phyloP scores from a whole-genome alignment of 352 stramenopile species.

The Globisporangium uncinulatum region DNA sequence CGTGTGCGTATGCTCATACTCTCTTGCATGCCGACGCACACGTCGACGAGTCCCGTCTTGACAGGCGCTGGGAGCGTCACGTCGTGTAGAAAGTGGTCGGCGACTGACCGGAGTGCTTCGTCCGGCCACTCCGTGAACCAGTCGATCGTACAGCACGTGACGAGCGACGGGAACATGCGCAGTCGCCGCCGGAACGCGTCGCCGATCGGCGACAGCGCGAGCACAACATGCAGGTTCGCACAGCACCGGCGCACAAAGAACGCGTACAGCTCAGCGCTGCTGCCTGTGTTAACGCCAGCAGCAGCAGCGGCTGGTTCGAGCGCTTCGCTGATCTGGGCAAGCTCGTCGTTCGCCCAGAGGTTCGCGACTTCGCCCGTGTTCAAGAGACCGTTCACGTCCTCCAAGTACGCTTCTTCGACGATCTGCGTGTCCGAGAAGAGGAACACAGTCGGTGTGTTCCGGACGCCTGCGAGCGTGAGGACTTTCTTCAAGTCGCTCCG shows the following conservation, averaged over 20 bases:
- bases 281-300: slow-evolving; percentile 66
- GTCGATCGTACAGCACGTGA: slow-evolving; percentile 97
- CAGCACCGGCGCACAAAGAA: slow-evolving; percentile 90
- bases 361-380: slow-evolving; percentile 93
- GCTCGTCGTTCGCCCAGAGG: slow-evolving; percentile 88
- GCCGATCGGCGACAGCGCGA: slow-evolving; percentile 92
- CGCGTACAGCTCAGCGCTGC: slow-evolving; percentile 75
- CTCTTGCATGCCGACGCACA: slow-evolving; percentile 95
- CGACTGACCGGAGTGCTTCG: slow-evolving; percentile 91
- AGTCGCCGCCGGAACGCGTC: slow-evolving; percentile 91
- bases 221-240: slow-evolving; percentile 92
- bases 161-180: slow-evolving; percentile 94
- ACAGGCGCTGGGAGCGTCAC: slow-evolving; percentile 74
- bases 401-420: slow-evolving; percentile 89
- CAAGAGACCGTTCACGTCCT: slow-evolving; percentile 92
- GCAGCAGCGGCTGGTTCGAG: slow-evolving; percentile 56
- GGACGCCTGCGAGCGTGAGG: slow-evolving; percentile 67
- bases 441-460: slow-evolving; percentile 88
- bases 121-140: slow-evolving; percentile 96
- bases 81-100: slow-evolving; percentile 89
- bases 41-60: slow-evolving; percentile 88
- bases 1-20: slow-evolving; percentile 79
- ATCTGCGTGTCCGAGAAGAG: slow-evolving; percentile 93
- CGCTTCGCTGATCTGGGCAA: slow-evolving; percentile 77
- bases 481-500: slow-evolving; percentile 91